Conservation (phyloP, 2,329 filamentous ascomycete genomes). For the Penicillium freii region DNA sequence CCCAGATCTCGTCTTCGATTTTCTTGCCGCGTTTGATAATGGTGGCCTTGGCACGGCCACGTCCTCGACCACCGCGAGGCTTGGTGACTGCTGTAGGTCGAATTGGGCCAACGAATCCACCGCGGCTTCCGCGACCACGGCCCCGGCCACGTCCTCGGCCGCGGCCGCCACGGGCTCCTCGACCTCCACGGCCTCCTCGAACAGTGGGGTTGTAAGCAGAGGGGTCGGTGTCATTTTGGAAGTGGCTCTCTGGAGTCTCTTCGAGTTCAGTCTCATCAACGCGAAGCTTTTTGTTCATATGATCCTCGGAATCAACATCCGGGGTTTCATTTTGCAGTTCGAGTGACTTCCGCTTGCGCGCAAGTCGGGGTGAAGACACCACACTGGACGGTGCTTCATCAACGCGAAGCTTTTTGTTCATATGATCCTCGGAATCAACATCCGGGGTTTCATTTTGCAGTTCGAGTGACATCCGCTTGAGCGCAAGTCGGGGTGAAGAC, state of each 20-base stretch:
- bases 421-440: constrained; percentile 13
- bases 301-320: constrained; percentile 16
- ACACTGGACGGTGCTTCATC: background rate
- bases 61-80: constrained; percentile 30
- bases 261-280: constrained; percentile 30
- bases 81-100: constrained; percentile 16
- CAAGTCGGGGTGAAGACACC: constrained; percentile 15
- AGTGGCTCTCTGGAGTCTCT: constrained; percentile 20
- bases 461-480: constrained; percentile 30
- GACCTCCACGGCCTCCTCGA: constrained; percentile 18
- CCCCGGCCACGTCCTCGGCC: constrained; percentile 34
- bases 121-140: constrained; percentile 37
- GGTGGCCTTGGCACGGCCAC: constrained; percentile 25
- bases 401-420: constrained; percentile 33
- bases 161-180: constrained; percentile 22
- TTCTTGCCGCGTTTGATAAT: constrained; percentile 21
- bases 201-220: background rate
- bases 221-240: constrained; percentile 22
- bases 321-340: constrained; percentile 22
- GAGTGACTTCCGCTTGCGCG: constrained; percentile 29
- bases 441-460: constrained; percentile 19
- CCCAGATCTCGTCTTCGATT: constrained; percentile 28
- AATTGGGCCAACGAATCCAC: constrained; percentile 23
- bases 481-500: constrained; percentile 17
- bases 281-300: constrained; percentile 31